Percentiles rank a stretch among this genome's conserved stretches.
phyloP scores from a whole-genome alignment of 257 asterid genomes.

The Solanum pennellii region DNA sequence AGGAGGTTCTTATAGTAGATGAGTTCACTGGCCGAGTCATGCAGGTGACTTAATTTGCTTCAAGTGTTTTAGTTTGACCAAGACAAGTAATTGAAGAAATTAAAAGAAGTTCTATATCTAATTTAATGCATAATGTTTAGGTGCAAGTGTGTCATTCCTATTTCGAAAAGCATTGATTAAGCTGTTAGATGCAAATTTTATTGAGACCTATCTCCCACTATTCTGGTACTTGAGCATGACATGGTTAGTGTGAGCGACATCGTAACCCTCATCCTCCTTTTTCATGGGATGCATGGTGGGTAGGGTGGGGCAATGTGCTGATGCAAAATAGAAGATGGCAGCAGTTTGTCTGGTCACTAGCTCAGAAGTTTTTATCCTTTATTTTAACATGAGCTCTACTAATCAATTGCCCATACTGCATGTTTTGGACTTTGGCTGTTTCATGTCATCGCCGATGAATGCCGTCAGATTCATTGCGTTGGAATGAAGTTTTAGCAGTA shows the following conservation, averaged over 20 bases:
- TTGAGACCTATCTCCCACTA: background rate
- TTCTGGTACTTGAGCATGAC: background rate
- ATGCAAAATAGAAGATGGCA: background rate
- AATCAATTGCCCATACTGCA: background rate
- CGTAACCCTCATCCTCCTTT: background rate
- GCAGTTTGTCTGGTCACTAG: background rate
- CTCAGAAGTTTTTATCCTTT: background rate
- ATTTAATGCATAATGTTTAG: background rate
- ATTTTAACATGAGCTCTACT: background rate
- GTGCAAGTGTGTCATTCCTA: background rate
- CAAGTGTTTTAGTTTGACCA: background rate
- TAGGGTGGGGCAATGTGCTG: background rate
- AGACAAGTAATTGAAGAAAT: background rate
- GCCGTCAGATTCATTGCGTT: background rate
- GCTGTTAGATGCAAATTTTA: background rate
- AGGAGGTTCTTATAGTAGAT: slow-evolving; percentile 92
- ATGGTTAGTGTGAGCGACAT: background rate
- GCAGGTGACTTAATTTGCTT: slow-evolving; percentile 54
- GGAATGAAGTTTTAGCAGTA: background rate
- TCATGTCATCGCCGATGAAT: background rate
- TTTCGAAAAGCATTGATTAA: background rate
- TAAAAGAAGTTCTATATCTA: background rate
- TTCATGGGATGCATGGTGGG: background rate
- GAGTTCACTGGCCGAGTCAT: slow-evolving; percentile 99
- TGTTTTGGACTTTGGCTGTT: background rate